Evolutionary conservation across 352 stramenopile species (phyloP).

Genomic region (Pythium phragmitis): DNA sequence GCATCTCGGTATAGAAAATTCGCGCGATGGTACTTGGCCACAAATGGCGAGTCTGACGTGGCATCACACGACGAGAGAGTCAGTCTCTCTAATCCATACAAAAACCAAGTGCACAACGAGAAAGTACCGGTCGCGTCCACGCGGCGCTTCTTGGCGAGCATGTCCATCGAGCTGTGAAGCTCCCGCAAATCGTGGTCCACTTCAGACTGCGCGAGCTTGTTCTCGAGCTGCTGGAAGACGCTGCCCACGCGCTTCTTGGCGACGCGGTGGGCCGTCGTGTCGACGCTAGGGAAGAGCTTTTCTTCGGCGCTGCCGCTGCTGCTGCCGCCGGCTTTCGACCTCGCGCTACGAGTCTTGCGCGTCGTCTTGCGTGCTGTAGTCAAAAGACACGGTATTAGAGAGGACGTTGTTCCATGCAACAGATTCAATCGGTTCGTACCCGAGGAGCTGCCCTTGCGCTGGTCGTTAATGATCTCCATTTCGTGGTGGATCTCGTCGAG

Average conservation of each 20-base stretch:
- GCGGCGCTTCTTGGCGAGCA: slow-evolving; percentile 65
- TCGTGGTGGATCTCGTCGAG: slow-evolving; percentile 85
- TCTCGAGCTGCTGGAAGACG: slow-evolving; percentile 74
- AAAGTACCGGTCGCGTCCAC: slow-evolving; percentile 37
- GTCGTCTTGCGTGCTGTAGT: slow-evolving; percentile 58
- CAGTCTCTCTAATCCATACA: neutral
- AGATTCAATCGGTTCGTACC: slow-evolving; percentile 26
- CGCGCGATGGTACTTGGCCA: slow-evolving; percentile 65
- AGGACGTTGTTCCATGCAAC: neutral
- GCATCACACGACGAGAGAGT: slow-evolving; percentile 2
- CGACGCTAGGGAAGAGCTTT: slow-evolving; percentile 28
- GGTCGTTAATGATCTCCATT: slow-evolving; percentile 79
- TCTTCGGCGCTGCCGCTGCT: slow-evolving; percentile 23
- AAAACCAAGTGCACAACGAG: neutral
- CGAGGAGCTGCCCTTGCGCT: slow-evolving; percentile 57
- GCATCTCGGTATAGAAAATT: slow-evolving; percentile 76
- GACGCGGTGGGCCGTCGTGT: slow-evolving; percentile 57
- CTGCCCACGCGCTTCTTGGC: slow-evolving; percentile 59
- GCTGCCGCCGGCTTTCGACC: slow-evolving; percentile 41
- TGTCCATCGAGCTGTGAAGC: slow-evolving; percentile 29
- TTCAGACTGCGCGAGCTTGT: slow-evolving; percentile 64
- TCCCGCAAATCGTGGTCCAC: slow-evolving; percentile 73
- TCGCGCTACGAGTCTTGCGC: slow-evolving; percentile 73
- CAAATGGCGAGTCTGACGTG: slow-evolving; percentile 35
- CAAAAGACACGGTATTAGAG: no score